Conservation (phyloP, 805 yeast genomes). For the Saccharomyces kudriavzevii region DNA sequence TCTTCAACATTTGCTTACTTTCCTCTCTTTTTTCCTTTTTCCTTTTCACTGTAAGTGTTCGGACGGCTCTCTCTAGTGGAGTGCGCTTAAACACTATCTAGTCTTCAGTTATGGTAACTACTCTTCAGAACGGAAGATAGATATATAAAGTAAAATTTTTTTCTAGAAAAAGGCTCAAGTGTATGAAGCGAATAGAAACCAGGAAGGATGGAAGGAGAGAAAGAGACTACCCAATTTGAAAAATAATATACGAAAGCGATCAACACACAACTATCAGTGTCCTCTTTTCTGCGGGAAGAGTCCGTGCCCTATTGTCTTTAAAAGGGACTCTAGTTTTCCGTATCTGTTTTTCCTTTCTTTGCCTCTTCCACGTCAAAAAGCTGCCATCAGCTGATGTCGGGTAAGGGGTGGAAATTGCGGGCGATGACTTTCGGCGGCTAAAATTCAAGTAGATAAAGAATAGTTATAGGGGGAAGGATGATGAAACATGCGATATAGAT, state of each 20-base stretch:
- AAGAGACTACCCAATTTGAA: background rate
- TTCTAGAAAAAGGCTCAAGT: background rate
- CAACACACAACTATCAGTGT: background rate
- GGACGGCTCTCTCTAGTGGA: background rate
- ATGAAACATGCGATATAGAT: background rate
- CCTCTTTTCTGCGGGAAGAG: background rate
- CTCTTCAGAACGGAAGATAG: background rate
- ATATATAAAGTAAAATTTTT: background rate
- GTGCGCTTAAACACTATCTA: background rate
- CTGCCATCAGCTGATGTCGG: background rate
- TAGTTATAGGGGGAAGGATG: background rate
- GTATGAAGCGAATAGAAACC: background rate
- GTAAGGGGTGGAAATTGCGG: background rate
- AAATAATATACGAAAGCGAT: background rate
- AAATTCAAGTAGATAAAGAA: background rate
- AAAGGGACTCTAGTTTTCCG: background rate
- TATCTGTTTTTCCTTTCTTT: constrained; percentile 2
- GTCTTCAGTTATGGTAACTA: background rate
- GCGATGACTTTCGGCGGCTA: background rate
- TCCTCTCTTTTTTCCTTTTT: background rate
- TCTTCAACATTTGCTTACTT: constrained; percentile 6
- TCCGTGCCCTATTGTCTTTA: background rate
- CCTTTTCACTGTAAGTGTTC: background rate
- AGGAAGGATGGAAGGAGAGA: background rate
- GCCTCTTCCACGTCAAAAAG: background rate